These are phyloP conservation scores for Macrophomina phaseolina DNA, from an alignment of 2,329 filamentous ascomycete species.

Conservation along the genomic window DNA sequence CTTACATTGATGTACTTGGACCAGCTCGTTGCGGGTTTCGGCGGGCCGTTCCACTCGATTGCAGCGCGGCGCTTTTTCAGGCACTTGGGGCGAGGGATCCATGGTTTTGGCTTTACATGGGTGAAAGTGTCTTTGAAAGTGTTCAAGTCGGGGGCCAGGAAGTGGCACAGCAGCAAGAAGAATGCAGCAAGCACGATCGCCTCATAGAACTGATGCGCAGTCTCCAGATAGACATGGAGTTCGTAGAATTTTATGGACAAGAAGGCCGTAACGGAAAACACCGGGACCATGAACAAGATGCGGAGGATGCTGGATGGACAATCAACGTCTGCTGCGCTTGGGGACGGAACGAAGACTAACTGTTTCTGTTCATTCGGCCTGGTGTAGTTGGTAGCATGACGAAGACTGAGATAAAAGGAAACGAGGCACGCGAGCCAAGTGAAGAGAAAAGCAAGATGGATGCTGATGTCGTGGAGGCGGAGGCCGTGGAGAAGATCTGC, in stretches of 20 bases:
- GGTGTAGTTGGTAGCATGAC: background rate
- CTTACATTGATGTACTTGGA: background rate
- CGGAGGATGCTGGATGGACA: background rate
- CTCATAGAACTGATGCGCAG: slow-evolving; percentile 2
- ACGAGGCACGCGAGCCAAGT: background rate
- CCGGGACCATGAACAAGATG: background rate
- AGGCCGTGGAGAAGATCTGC: background rate
- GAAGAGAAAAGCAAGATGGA: background rate
- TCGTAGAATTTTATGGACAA: slow-evolving; percentile 1
- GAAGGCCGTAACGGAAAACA: background rate
- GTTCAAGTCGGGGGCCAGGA: background rate
- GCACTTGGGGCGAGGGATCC: background rate
- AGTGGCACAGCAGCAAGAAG: background rate
- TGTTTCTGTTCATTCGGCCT: slow-evolving; percentile 3
- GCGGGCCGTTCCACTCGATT: background rate
- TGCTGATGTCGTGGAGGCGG: background rate
- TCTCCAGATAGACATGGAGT: slow-evolving; percentile 1
- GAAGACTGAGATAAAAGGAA: background rate
- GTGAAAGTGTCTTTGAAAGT: background rate
- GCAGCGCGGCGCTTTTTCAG: background rate
- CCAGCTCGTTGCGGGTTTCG: background rate
- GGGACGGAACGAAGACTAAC: background rate
- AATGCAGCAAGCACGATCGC: background rate
- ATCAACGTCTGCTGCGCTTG: background rate
- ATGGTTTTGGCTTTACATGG: background rate